phyloP scores from a whole-genome alignment of 2,329 filamentous ascomycete species.

The Cladosporium colombiae region DNA sequence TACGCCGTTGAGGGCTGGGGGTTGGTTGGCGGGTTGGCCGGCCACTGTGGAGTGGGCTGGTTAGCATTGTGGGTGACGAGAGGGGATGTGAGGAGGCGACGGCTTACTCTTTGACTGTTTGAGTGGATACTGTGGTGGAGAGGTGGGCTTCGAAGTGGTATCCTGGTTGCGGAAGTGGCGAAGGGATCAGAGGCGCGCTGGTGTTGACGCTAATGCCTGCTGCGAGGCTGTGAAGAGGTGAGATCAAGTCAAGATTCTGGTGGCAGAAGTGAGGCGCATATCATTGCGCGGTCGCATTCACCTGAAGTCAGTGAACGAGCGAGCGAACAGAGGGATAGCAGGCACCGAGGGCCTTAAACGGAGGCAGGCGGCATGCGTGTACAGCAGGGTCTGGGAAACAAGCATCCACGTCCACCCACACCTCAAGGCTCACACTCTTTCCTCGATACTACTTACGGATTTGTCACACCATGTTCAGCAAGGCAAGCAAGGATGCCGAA shows the following conservation, averaged over 20 bases:
- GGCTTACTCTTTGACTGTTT: background rate
- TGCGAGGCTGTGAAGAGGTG: background rate
- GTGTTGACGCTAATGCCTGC: background rate
- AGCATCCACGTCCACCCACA: constrained; percentile 8
- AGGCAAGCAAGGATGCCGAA: background rate
- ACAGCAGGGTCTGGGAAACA: constrained; percentile 11
- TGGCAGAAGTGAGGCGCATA: background rate
- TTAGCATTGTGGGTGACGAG: background rate
- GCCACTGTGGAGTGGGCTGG: constrained; percentile 3
- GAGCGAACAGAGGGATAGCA: constrained; percentile 7
- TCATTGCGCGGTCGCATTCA: background rate
- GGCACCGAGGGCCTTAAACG: background rate
- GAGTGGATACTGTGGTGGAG: background rate
- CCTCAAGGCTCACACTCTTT: background rate
- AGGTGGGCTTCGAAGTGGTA: background rate
- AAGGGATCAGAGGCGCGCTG: background rate
- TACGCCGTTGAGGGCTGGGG: constrained; percentile 18
- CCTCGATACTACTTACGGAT: background rate
- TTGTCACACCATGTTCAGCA: constrained; percentile 17
- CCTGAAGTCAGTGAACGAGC: background rate
- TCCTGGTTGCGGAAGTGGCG: background rate
- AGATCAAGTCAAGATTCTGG: background rate
- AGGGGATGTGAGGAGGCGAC: background rate
- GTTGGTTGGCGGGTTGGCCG: constrained; percentile 18
- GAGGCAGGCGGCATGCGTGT: constrained; percentile 19